A percentile compares a stretch with the other conserved stretches of the same genome.
Conservation (phyloP, 23 red algal genomes). For the Gracilaria gracilis region DNA sequence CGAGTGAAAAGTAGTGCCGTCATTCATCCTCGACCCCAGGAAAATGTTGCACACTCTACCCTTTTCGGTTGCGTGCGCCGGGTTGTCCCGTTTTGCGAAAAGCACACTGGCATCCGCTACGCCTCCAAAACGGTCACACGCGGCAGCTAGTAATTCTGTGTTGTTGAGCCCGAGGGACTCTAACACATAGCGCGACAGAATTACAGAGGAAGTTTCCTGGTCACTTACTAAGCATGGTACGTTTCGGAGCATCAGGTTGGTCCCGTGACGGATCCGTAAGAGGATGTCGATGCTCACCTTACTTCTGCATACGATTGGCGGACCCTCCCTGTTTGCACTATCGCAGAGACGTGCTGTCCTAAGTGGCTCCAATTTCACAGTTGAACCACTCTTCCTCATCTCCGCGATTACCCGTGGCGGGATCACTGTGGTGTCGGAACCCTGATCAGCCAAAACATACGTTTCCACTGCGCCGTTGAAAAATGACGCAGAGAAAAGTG, state of each 20-base stretch:
- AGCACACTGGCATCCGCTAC: background rate
- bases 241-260: constrained; percentile 9
- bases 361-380: background rate
- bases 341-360: background rate
- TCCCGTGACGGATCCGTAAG: constrained; percentile 38
- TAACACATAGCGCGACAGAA: constrained; percentile 3
- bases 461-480: constrained; percentile 26
- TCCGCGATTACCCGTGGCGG: background rate
- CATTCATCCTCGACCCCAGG: background rate
- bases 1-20: background rate
- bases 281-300: background rate
- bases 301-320: background rate
- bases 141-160: too few species aligned
- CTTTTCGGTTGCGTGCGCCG: background rate
- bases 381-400: background rate
- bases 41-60: too few species aligned
- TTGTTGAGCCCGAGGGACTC: background rate
- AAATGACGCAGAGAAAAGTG: background rate
- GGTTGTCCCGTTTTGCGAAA: background rate
- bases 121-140: background rate
- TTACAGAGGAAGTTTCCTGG: background rate
- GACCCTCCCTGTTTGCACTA: background rate
- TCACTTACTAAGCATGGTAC: background rate
- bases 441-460: constrained; percentile 10
- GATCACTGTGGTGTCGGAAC: constrained; percentile 22